Evolutionary conservation across 176 grass and related monocot species (phyloP), one percentile per base, ranked within the genome.

Genomic region (Coix lacrymajobi): DNA sequence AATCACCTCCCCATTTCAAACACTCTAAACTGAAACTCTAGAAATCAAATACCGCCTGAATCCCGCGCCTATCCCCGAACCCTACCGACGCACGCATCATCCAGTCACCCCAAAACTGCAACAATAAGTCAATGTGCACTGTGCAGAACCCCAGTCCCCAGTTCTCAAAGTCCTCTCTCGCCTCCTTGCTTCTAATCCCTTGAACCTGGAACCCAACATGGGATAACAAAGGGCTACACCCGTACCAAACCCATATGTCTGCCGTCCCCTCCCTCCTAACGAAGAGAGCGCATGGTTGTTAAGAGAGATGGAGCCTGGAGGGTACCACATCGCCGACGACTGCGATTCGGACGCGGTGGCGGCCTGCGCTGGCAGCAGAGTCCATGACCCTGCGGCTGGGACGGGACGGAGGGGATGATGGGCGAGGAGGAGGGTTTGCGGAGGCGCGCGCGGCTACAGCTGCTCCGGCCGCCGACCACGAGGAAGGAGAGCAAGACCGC

Each of bases 301-400:
- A 32, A 29, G 26, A 25, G 60, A 70, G 45, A 57, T 22, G 38
- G 66, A n/a, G n/a, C n/a, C n/a, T n/a, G n/a, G n/a, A 71, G 44
- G 29, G 78, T 86, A 95, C 92, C 92, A 95, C 92, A 61, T 98
- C 95, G 43, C 95, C 95, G 81, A 98, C 90, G 69, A 98, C 90
- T 11, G 88, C 95, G 85, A 98, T 84, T 66, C 95, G 88, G 37
- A 91, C 68, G 66, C 71, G 81, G 62, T 65, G n/a, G 33, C 82
- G 38, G 46, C n/a, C 43, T n/a, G 15, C 28, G 43, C 80, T 20
- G 65, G 32, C 8, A 34, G 25, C 20, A 9, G 81, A n/a, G 20
- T 81, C 83, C 83, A 83, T 77, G 39, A 51, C 48, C 69, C 38
- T 84, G 71, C 76, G 68, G 15, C 33, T 19, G 61, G 28, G 64